These are phyloP conservation scores for Microsporum canis DNA, from an alignment of 2,329 filamentous ascomycete genomes.

Conservation along the genomic window DNA sequence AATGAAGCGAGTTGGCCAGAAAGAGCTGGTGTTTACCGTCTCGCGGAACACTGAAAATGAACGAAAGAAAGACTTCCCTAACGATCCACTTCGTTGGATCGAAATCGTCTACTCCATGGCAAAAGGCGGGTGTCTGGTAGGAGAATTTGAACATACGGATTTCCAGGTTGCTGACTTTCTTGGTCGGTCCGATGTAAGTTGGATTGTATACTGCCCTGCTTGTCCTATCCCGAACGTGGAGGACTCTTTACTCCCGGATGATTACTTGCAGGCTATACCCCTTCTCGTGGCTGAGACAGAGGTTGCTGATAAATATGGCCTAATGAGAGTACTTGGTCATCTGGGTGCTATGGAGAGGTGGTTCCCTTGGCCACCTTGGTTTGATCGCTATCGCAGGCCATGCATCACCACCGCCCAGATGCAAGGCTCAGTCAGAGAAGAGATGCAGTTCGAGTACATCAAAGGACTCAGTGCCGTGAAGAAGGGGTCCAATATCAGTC, in stretches of 20 bases:
- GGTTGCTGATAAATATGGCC: constrained; percentile 9
- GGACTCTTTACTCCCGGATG: constrained; percentile 6
- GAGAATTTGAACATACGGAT: constrained; percentile 9
- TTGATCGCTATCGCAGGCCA: constrained; percentile 9
- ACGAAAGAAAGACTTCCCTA: constrained; percentile 6
- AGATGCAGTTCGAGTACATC: constrained; percentile 1
- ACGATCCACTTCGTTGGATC: constrained; percentile 8
- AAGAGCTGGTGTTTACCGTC: constrained; percentile 11
- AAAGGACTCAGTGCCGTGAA: constrained; percentile 8
- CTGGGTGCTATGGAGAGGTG: constrained; percentile 9
- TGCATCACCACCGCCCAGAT: constrained; percentile 8
- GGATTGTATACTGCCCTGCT: constrained; percentile 6
- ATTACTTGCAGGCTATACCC: constrained; percentile 9
- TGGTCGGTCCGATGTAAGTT: constrained; percentile 8
- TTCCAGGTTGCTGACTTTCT: constrained; percentile 9
- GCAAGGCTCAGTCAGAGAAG: constrained; percentile 5
- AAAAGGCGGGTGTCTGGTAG: constrained; percentile 4
- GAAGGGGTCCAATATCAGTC: constrained; percentile 6
- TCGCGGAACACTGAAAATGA: neutral
- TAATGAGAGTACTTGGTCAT: constrained; percentile 10
- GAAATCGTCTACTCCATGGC: constrained; percentile 9
- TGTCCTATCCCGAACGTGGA: constrained; percentile 9
- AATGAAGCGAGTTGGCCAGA: constrained; percentile 7
- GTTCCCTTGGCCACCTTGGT: constrained; percentile 11
- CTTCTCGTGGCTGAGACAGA: constrained; percentile 8